Evolutionary conservation across 805 yeast genomes (phyloP).

Genomic region (Yarrowia porcina): DNA sequence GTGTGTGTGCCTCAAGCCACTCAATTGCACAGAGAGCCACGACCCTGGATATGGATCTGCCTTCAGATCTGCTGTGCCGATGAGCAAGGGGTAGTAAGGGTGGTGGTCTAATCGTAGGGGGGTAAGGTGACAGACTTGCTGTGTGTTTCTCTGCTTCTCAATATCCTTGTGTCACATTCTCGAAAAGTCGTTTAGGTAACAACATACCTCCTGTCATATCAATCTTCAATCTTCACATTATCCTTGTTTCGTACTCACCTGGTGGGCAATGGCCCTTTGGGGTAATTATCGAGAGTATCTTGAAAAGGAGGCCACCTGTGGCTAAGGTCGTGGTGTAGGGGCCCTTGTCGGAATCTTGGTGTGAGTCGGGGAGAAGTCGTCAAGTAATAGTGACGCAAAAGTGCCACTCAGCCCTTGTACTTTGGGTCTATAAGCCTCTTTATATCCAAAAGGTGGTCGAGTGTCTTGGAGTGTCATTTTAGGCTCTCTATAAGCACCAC

Average conservation of each 20-base stretch:
- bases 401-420: slow-evolving; percentile 14
- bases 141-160: no score
- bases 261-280: slow-evolving; percentile 24
- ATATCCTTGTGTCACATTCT: no score
- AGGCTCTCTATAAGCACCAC: slow-evolving; percentile 11
- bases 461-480: slow-evolving; percentile 14
- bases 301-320: background rate
- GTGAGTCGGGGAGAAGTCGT: background rate
- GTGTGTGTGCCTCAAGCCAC: background rate
- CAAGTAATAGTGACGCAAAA: background rate
- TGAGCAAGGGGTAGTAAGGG: background rate
- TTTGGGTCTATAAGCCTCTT: slow-evolving; percentile 12
- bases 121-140: background rate
- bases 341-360: background rate
- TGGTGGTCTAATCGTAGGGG: background rate
- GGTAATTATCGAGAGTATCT: slow-evolving; percentile 22
- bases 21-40: background rate
- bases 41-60: background rate
- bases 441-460: slow-evolving; percentile 23
- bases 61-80: background rate
- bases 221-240: background rate
- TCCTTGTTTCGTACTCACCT: background rate
- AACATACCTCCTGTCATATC: no score
- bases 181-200: no score
- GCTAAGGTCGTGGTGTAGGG: background rate